Conservation (phyloP, 1,139 yeast genomes). For the Yamadazyma oceani region DNA sequence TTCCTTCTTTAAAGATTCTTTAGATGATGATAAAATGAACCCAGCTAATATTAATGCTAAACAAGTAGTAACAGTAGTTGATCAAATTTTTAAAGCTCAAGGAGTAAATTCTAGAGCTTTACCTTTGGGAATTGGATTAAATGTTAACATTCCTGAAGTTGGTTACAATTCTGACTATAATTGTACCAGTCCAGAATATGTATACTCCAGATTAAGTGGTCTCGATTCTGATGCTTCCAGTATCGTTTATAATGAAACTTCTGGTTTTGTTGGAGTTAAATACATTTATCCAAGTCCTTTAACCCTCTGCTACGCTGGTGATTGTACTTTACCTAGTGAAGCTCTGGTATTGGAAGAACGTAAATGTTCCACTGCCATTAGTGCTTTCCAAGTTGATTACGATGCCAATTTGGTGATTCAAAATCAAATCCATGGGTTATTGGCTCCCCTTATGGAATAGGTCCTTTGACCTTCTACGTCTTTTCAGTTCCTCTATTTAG, state of each 20-base stretch:
- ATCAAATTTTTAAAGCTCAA: slow-evolving; percentile 30
- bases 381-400: slow-evolving; percentile 43
- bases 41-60: slow-evolving; percentile 40
- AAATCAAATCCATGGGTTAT: slow-evolving; percentile 14
- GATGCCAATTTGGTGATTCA: slow-evolving; percentile 36
- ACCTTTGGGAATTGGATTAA: slow-evolving; percentile 42
- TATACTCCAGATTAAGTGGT: slow-evolving; percentile 40
- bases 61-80: slow-evolving; percentile 32
- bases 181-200: slow-evolving; percentile 36
- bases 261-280: slow-evolving; percentile 22
- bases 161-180: slow-evolving; percentile 29
- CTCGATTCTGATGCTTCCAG: slow-evolving; percentile 28
- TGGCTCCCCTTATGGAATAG: slow-evolving; percentile 3
- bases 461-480: too few relatives aligned
- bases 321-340: slow-evolving; percentile 40
- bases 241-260: slow-evolving; percentile 31
- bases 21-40: slow-evolving; percentile 31
- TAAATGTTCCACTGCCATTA: slow-evolving; percentile 35
- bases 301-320: slow-evolving; percentile 31
- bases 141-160: slow-evolving; percentile 43
- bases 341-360: slow-evolving; percentile 21
- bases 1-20: slow-evolving; percentile 40
- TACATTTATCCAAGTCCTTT: slow-evolving; percentile 20
- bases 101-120: slow-evolving; percentile 32
- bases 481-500: too few relatives aligned